Conservation (phyloP, 2,329 filamentous ascomycete species). For the Alternaria panax region DNA sequence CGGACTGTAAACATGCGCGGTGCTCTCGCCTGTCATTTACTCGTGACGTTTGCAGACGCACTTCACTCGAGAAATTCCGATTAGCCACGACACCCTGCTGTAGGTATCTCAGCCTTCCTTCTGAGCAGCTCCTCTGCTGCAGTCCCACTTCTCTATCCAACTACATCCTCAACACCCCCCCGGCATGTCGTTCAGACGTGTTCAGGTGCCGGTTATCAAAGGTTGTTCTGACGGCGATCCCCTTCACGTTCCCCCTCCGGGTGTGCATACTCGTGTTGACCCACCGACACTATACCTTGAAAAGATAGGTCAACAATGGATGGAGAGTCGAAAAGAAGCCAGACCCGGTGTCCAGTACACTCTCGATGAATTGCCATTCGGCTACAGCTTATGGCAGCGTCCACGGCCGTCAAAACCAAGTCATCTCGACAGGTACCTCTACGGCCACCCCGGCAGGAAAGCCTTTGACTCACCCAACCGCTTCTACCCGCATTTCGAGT, state of each 20-base stretch:
- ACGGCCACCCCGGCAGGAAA: slow-evolving; percentile 61
- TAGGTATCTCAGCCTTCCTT: not conserved
- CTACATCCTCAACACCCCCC: not conserved
- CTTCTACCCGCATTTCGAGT: slow-evolving; percentile 65
- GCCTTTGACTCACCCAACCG: slow-evolving; percentile 62
- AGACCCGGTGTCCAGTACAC: slow-evolving; percentile 53
- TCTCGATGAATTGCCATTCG: slow-evolving; percentile 61
- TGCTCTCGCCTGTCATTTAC: not conserved
- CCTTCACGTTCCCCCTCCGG: slow-evolving; percentile 31
- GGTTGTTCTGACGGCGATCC: slow-evolving; percentile 48
- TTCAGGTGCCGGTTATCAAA: slow-evolving; percentile 34
- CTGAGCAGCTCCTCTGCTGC: not conserved
- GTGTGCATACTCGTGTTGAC: slow-evolving; percentile 44
- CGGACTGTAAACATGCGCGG: no score
- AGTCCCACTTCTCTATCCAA: not conserved
- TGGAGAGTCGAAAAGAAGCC: slow-evolving; percentile 52
- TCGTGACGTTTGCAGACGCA: slow-evolving; percentile 3
- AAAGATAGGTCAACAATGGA: slow-evolving; percentile 59
- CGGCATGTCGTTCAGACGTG: slow-evolving; percentile 9
- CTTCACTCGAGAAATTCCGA: not conserved
- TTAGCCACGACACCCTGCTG: not conserved
- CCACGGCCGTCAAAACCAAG: slow-evolving; percentile 50
- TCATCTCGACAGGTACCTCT: slow-evolving; percentile 63
- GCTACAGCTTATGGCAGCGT: slow-evolving; percentile 62
- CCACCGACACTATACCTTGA: slow-evolving; percentile 56